These are phyloP conservation scores for Pseudopyricularia cyperi DNA, from an alignment of 2,329 filamentous ascomycete species.

Conservation along the genomic window DNA sequence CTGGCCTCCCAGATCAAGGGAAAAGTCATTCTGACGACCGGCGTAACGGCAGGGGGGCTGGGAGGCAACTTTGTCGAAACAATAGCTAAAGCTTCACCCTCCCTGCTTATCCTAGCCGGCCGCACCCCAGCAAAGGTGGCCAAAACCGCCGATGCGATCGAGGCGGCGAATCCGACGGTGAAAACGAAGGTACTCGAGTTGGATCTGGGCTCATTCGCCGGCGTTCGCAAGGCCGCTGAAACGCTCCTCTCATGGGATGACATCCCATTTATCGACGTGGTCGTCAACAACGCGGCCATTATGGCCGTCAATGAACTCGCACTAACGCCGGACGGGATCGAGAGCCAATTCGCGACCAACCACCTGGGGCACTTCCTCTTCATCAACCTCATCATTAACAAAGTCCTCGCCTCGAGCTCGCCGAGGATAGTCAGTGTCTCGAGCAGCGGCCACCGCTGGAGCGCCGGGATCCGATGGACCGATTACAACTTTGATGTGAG, in stretches of 20 bases:
- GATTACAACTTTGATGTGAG: conserved; percentile 28
- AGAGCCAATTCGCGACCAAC: conserved; percentile 32
- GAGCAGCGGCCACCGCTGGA: conserved; percentile 25
- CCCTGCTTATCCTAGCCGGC: conserved; percentile 7
- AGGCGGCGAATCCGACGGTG: conserved; percentile 1
- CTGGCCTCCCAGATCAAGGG: too few species aligned
- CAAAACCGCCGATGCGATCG: too few species aligned
- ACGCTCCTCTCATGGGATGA: conserved; percentile 17
- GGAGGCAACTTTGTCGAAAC: conserved; percentile 4
- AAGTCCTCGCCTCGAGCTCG: conserved; percentile 21
- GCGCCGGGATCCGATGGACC: conserved; percentile 27
- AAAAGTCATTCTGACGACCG: conserved; percentile 7
- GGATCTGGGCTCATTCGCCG: conserved; percentile 22
- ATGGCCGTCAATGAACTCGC: too few species aligned
- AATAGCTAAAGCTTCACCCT: conserved; percentile 5
- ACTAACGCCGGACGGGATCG: conserved; percentile 24
- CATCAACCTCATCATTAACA: conserved; percentile 31
- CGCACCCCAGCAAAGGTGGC: neutral
- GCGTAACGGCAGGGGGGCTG: conserved; percentile 5
- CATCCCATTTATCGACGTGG: conserved; percentile 18
- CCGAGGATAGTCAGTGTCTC: conserved; percentile 27
- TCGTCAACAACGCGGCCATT: conserved; percentile 28
- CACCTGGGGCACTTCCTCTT: conserved; percentile 36
- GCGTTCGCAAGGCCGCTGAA: conserved; percentile 21
- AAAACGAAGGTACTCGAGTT: conserved; percentile 13